These are phyloP conservation scores for Sporothrix dimorphospora DNA, from an alignment of 2,329 filamentous ascomycete species.

Conservation along the genomic window DNA sequence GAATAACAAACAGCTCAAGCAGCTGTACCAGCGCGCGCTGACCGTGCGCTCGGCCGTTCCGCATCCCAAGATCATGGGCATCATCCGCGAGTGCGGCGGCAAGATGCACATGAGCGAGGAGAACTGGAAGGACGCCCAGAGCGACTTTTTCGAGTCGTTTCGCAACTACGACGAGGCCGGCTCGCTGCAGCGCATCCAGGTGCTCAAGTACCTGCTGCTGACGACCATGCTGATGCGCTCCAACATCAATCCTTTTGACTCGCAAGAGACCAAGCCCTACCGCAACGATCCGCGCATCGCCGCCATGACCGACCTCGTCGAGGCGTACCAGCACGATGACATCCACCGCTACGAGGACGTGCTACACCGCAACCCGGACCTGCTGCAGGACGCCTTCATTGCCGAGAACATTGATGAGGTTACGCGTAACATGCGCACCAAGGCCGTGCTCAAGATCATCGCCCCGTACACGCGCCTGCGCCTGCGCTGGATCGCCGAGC, in stretches of 20 bases:
- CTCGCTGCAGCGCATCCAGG: constrained; percentile 92
- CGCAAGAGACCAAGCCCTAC: constrained; percentile 98
- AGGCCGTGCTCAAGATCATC: constrained; percentile 89
- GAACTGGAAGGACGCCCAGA: constrained; percentile 97
- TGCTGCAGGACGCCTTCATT: constrained; percentile 91
- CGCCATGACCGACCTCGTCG: constrained; percentile 95
- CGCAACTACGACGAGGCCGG: constrained; percentile 98
- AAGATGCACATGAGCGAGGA: constrained; percentile 99
- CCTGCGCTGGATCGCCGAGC: constrained; percentile 81
- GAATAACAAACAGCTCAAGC: constrained; percentile 96
- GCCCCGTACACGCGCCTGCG: constrained; percentile 94
- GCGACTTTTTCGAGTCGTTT: constrained; percentile 98
- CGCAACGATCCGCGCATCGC: constrained; percentile 92
- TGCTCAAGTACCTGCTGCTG: constrained; percentile 93
- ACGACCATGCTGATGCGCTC: constrained; percentile 99
- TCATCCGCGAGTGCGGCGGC: constrained; percentile 96
- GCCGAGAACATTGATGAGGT: constrained; percentile 99
- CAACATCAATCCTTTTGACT: constrained; percentile 98
- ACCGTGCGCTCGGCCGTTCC: constrained; percentile 95
- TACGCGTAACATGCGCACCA: constrained; percentile 96
- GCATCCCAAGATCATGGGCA: constrained; percentile 98
- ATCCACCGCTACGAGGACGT: constrained; percentile 90
- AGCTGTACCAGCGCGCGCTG: constrained; percentile 86
- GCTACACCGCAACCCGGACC: constrained; percentile 82
- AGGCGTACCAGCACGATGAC: constrained; percentile 94